Evolutionary conservation across 148 eudicot species (phyloP).

Genomic region (Dianthus caryophyllus): DNA sequence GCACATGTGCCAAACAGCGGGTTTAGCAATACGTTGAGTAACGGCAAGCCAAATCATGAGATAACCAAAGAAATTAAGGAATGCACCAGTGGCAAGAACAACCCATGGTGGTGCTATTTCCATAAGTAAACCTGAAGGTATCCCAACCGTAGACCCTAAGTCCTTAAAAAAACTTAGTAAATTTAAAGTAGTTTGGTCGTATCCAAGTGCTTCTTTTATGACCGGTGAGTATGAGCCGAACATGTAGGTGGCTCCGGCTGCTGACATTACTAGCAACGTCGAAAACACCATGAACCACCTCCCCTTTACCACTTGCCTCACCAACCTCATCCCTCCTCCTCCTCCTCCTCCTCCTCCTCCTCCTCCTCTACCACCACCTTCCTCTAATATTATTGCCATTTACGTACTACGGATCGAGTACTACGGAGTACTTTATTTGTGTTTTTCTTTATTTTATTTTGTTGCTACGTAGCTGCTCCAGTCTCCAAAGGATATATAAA

Average conservation of each 20-base stretch:
- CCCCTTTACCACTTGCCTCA: conserved; percentile 23
- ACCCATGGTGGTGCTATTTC: conserved; percentile 43
- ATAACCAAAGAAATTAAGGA: conserved; percentile 44
- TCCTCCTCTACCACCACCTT: too few relatives aligned
- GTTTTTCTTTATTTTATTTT: too few relatives aligned
- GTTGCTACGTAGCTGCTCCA: too few relatives aligned
- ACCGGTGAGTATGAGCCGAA: conserved; percentile 35
- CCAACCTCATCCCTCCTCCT: conserved; percentile 9
- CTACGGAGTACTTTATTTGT: too few relatives aligned
- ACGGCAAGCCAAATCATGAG: conserved; percentile 48
- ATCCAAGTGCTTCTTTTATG: conserved; percentile 27
- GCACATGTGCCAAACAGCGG: conserved; percentile 48
- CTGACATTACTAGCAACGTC: conserved; percentile 35
- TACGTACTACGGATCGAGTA: too few relatives aligned
- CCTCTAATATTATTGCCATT: too few relatives aligned
- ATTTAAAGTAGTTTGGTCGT: conserved; percentile 41
- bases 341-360: neutral
- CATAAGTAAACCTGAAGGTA: conserved; percentile 35
- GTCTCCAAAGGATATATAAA: too few relatives aligned
- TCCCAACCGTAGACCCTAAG: conserved; percentile 36
- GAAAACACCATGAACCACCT: conserved; percentile 51
- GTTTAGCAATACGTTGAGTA: conserved; percentile 27
- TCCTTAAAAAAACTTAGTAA: conserved; percentile 43
- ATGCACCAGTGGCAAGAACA: conserved; percentile 31
- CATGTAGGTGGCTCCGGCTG: conserved; percentile 43